phyloP scores from a whole-genome alignment of 139 green algal genomes.

The Chlorella sp. region DNA sequence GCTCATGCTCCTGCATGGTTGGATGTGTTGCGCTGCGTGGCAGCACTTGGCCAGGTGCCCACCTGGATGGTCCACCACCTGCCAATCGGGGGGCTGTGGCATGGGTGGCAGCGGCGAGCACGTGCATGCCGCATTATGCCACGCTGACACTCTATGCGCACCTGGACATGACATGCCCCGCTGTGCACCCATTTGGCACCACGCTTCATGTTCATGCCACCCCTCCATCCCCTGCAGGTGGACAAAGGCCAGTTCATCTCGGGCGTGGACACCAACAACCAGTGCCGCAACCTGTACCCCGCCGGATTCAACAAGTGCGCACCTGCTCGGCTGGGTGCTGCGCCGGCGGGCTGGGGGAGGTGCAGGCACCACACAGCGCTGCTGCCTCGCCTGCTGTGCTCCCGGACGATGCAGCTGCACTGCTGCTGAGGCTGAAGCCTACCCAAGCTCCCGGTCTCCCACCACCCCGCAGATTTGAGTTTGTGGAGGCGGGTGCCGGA shows the following conservation, averaged over 20 bases:
- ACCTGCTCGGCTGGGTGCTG: background rate
- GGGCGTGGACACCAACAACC: background rate
- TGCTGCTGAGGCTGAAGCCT: background rate
- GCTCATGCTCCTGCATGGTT: too few species aligned
- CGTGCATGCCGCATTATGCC: too few species aligned
- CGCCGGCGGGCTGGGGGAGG: background rate
- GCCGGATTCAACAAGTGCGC: conserved; percentile 39
- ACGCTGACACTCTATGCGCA: too few species aligned
- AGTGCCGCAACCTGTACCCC: conserved; percentile 17
- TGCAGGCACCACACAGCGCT: background rate
- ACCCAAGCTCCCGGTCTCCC: background rate
- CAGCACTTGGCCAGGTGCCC: too few species aligned
- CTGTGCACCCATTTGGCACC: too few species aligned
- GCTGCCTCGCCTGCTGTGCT: background rate
- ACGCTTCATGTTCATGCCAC: too few species aligned
- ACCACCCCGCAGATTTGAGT: conserved; percentile 32
- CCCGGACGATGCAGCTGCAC: background rate
- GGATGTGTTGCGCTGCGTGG: too few species aligned
- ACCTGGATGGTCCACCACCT: too few species aligned
- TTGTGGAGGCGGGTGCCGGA: conserved; percentile 35
- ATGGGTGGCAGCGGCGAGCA: too few species aligned
- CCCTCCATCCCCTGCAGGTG: background rate
- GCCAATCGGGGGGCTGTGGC: too few species aligned
- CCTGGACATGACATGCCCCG: too few species aligned
- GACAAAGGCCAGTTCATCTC: background rate